Evolutionary conservation across 2,329 filamentous ascomycete species (phyloP).

Genomic region (Teratosphaeria pseudoeucalypti): DNA sequence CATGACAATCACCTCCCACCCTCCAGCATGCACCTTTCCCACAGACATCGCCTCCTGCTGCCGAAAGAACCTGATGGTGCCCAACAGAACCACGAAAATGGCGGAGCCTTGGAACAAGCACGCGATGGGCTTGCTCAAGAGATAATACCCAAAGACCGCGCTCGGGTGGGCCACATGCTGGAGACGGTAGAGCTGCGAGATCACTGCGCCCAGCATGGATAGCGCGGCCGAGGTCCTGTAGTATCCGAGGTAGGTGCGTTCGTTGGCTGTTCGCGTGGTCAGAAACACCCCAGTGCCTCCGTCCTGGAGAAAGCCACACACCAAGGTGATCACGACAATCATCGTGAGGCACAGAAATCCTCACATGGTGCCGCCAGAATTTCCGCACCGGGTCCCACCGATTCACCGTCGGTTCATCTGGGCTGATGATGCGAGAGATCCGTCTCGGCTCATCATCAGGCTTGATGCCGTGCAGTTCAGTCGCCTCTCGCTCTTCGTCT

Average conservation of each 20-base stretch:
- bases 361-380: conserved; percentile 43
- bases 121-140: conserved; percentile 50
- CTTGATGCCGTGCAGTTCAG: conserved; percentile 18
- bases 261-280: conserved; percentile 46
- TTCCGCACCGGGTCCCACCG: conserved; percentile 30
- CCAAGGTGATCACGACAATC: conserved; percentile 47
- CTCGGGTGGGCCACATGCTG: conserved; percentile 38
- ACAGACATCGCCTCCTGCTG: conserved; percentile 49
- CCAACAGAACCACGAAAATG: conserved; percentile 42
- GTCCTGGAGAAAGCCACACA: conserved; percentile 22
- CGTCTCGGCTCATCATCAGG: not conserved
- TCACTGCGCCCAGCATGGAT: conserved; percentile 54
- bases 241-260: conserved; percentile 65
- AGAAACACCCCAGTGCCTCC: not conserved
- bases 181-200: conserved; percentile 58
- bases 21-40: conserved; percentile 48
- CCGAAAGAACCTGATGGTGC: conserved; percentile 49
- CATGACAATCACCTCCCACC: conserved; percentile 47
- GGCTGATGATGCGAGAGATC: conserved; percentile 3
- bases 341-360: conserved; percentile 40
- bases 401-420: conserved; percentile 9
- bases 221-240: conserved; percentile 60
- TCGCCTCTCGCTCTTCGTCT: conserved; percentile 21
- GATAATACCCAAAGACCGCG: conserved; percentile 47
- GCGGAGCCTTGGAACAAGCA: conserved; percentile 40